Evolutionary conservation across 2,329 filamentous ascomycete genomes (phyloP).

Genomic region (Phialemonium atrogriseum): DNA sequence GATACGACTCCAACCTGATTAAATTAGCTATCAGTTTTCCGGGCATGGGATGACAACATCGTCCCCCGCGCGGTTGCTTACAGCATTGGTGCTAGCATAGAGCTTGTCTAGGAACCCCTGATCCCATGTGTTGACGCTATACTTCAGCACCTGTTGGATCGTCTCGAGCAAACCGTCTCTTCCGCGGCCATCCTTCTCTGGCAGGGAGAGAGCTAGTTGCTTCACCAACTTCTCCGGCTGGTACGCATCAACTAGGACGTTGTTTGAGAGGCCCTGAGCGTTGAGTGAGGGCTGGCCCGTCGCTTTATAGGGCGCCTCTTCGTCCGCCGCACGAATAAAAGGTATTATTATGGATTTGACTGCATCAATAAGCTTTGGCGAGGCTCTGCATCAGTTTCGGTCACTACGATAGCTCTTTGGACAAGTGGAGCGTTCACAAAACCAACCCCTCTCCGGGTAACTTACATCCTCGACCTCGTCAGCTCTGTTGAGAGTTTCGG

Average conservation of each 20-base stretch:
- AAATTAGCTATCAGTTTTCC: too few relatives aligned
- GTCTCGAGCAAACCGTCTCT: slow-evolving; percentile 67
- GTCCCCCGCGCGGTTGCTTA: too few relatives aligned
- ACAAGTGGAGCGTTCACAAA: background rate
- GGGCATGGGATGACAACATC: too few relatives aligned
- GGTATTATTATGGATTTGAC: slow-evolving; percentile 61
- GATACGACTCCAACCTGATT: slow-evolving; percentile 78
- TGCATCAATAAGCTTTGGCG: slow-evolving; percentile 53
- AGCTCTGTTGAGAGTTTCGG: background rate
- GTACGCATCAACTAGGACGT: slow-evolving; percentile 56
- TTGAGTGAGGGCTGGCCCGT: slow-evolving; percentile 39
- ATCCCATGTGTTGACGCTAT: slow-evolving; percentile 98
- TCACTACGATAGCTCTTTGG: too few relatives aligned
- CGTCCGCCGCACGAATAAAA: slow-evolving; percentile 63
- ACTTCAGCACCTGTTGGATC: slow-evolving; percentile 63
- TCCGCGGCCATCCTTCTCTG: slow-evolving; percentile 45
- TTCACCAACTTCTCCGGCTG: slow-evolving; percentile 49
- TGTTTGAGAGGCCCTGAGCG: slow-evolving; percentile 31
- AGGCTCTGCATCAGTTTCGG: too few relatives aligned
- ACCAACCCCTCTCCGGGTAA: too few relatives aligned
- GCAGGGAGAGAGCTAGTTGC: slow-evolving; percentile 50
- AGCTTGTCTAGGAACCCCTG: slow-evolving; percentile 95
- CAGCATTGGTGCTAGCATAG: slow-evolving; percentile 82
- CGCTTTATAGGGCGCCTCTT: slow-evolving; percentile 44
- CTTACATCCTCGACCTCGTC: slow-evolving; percentile 1